These are phyloP conservation scores for Trichosporon ovoides DNA, from an alignment of 1,284 basidiomycete genomes.

Conservation along the genomic window DNA sequence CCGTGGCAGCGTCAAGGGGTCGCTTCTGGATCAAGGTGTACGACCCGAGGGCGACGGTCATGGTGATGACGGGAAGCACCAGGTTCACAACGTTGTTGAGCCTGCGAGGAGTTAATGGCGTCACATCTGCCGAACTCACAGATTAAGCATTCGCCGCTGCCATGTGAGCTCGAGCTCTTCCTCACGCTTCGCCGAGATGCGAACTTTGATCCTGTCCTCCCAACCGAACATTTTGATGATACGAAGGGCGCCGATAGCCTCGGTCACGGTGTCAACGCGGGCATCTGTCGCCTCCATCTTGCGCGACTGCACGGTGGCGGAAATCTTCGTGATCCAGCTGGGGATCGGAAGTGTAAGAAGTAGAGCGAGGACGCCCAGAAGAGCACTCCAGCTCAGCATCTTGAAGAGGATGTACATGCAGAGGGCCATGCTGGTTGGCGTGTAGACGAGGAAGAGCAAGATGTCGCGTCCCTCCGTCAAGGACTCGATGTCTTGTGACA, in stretches of 20 bases:
- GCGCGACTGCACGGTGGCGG: conserved; percentile 35
- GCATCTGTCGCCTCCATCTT: conserved; percentile 52
- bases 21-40: conserved; percentile 54
- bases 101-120: background rate
- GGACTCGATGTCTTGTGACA: conserved; percentile 46
- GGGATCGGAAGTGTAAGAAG: conserved; percentile 55
- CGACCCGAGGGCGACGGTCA: conserved; percentile 62
- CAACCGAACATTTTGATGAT: conserved; percentile 69
- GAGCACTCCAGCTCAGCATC: conserved; percentile 50
- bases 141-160: conserved; percentile 35
- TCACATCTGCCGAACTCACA: conserved; percentile 28
- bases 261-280: conserved; percentile 54
- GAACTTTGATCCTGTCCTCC: conserved; percentile 57
- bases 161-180: conserved; percentile 54
- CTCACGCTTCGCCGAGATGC: conserved; percentile 55
- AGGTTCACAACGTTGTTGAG: conserved; percentile 49
- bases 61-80: conserved; percentile 61
- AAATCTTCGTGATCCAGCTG: conserved; percentile 42
- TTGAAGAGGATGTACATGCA: conserved; percentile 39
- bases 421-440: conserved; percentile 41
- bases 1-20: conserved; percentile 49
- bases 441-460: conserved; percentile 40
- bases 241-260: conserved; percentile 45
- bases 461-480: conserved; percentile 45
- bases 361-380: conserved; percentile 57